phyloP scores from a whole-genome alignment of 257 asterid genomes.

The Lithospermum erythrorhizon region DNA sequence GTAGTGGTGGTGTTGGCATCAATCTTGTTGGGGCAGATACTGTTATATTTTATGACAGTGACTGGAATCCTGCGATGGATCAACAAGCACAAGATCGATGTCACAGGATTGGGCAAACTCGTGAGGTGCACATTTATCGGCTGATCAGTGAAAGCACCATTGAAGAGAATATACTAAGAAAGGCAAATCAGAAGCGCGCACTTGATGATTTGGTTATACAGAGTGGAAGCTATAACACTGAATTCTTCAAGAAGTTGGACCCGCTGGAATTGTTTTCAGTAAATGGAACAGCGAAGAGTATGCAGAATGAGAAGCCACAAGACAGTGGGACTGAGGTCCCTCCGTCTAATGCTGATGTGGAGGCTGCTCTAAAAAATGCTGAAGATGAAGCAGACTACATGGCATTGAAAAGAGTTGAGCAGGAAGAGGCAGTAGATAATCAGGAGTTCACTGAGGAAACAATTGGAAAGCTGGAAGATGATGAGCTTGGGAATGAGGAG shows the following conservation, averaged over 20 bases:
- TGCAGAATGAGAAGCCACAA: conserved; percentile 30
- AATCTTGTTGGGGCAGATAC: conserved; percentile 98
- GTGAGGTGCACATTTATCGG: conserved; percentile 93
- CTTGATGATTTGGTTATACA: conserved; percentile 95
- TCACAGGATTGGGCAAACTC: conserved; percentile 99
- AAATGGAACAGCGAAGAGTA: conserved; percentile 30
- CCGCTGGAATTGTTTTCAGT: conserved; percentile 88
- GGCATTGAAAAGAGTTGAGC: conserved; percentile 96
- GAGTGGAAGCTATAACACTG: conserved; percentile 92
- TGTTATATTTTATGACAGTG: conserved; percentile 94
- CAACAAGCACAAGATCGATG: conserved; percentile 99
- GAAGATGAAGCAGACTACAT: conserved; percentile 99
- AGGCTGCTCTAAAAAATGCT: conserved; percentile 91
- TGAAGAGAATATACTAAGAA: conserved; percentile 90
- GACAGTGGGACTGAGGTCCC: conserved; percentile 36
- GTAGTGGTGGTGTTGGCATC: conserved; percentile 99
- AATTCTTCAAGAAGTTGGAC: conserved; percentile 88
- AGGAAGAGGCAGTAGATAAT: conserved; percentile 98
- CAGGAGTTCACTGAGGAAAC: conserved; percentile 97
- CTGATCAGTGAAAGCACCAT: conserved; percentile 96
- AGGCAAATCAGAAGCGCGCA: conserved; percentile 95
- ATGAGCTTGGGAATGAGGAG: conserved; percentile 79
- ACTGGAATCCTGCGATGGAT: conserved; percentile 99
- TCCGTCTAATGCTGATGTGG: conserved; percentile 78
- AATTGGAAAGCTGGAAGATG: conserved; percentile 75